Conservation (phyloP, 2,329 filamentous ascomycete genomes). For the Trematosphaeria pertusa region DNA sequence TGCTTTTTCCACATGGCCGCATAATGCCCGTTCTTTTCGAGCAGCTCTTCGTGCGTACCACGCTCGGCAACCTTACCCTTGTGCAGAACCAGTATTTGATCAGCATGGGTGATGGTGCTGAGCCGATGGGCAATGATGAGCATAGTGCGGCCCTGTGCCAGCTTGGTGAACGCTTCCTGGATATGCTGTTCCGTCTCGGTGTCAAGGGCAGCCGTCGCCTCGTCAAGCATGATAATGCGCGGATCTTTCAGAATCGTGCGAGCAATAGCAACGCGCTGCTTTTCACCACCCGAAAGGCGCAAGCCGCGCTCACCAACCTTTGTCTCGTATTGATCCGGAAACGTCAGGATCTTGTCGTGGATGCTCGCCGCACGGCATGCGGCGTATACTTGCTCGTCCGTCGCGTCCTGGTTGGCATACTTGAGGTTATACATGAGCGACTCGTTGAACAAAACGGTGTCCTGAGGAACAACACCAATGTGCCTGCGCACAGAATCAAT, state of each 20-base stretch:
- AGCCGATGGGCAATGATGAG: slow-evolving; percentile 86
- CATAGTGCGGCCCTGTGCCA: slow-evolving; percentile 87
- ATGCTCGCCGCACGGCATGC: slow-evolving; percentile 89
- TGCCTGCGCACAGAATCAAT: slow-evolving; percentile 91
- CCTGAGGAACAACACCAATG: slow-evolving; percentile 96
- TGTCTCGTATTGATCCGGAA: slow-evolving; percentile 86
- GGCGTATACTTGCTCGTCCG: slow-evolving; percentile 79
- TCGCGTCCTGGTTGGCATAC: slow-evolving; percentile 83
- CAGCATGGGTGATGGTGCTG: slow-evolving; percentile 62
- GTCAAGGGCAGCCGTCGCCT: slow-evolving; percentile 90
- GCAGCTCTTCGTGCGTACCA: slow-evolving; percentile 59
- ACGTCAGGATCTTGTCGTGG: slow-evolving; percentile 87
- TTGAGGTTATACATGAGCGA: slow-evolving; percentile 92
- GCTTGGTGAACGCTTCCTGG: slow-evolving; percentile 80
- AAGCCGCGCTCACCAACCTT: slow-evolving; percentile 91
- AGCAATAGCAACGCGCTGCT: slow-evolving; percentile 92
- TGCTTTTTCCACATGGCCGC: slow-evolving; percentile 62
- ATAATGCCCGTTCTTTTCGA: slow-evolving; percentile 55
- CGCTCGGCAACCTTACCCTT: slow-evolving; percentile 60
- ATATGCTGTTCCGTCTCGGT: slow-evolving; percentile 94
- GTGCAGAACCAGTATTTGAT: slow-evolving; percentile 63
- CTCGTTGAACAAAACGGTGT: slow-evolving; percentile 95
- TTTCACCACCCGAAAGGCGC: slow-evolving; percentile 87
- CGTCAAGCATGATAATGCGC: slow-evolving; percentile 89
- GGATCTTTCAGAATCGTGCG: slow-evolving; percentile 92